Conservation (phyloP, 129 eudicot species). For the Flaveria sonorensis region DNA sequence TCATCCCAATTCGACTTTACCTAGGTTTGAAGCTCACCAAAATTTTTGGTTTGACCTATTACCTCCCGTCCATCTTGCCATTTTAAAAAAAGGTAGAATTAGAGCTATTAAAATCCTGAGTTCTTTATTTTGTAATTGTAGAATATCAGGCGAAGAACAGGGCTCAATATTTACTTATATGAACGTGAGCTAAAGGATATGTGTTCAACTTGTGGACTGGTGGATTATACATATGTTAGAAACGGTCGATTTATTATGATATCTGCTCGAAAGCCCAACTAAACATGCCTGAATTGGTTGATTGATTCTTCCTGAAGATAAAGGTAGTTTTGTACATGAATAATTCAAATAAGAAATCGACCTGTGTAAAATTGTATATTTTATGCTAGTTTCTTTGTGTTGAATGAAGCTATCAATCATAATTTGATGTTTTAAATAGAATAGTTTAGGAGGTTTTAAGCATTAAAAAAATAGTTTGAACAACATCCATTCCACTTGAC, state of each 20-base stretch:
- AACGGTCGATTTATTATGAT: constrained; percentile 78
- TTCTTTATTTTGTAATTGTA: constrained; percentile 27
- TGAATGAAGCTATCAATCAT: no score
- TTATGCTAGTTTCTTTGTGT: neutral
- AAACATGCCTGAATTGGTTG: constrained; percentile 8
- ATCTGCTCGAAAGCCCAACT: constrained; percentile 70
- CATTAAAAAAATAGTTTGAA: no score
- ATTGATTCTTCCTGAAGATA: neutral
- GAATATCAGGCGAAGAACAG: constrained; percentile 64
- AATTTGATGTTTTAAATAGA: no score
- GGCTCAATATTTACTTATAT: constrained; percentile 68
- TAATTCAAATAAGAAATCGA: constrained; percentile 4
- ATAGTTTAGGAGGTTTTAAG: no score
- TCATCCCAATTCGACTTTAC: neutral
- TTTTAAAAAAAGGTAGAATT: neutral
- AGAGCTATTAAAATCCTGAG: neutral
- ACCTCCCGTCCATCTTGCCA: neutral
- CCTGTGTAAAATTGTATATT: constrained; percentile 13
- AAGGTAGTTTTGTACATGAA: constrained; percentile 17
- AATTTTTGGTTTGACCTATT: neutral
- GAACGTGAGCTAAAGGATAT: constrained; percentile 79
- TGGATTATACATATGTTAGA: constrained; percentile 57
- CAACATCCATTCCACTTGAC: no score
- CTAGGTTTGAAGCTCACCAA: neutral
- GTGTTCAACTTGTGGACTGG: constrained; percentile 70